Base-by-base conservation (phyloP, 257 asterid genomes). In the Gentiana dahurica region DNA sequence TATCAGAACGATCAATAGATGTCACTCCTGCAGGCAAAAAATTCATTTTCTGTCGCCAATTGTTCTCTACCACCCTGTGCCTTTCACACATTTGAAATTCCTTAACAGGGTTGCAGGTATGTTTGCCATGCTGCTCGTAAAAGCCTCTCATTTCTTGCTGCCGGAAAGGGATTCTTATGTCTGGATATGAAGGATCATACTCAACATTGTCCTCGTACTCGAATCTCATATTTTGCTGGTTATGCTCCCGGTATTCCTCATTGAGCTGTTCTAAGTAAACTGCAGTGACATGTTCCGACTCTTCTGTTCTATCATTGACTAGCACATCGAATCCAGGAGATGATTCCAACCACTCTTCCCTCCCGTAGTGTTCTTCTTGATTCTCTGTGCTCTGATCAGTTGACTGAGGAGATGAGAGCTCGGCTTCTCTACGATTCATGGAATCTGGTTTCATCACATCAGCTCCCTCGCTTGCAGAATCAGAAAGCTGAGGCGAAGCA, bases 291-390 rank as follows among this genome's bases (percentile, higher is more conserved):
- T 65, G 63, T 39, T 36, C 56, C 53, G 55, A 56, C 6, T 64
- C 74, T 54, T 65, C 70, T 8, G 74, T 39, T 58, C 68, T 6
- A 68, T 68, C 62, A 55, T 61, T 63, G 43, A 75, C 77, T 50
- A 75, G 70, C 57, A 71, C 77, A 68, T 75, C 81, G 59, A 75
- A 70, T 4, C 77, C 76, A 34, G 77, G 77, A 59, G 77, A 64
- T 37, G 79, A 69, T 49, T 73, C 79, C 62, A 61, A 53, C 73
- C 66, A 49, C 49, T 74, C 79, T 34, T 65, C 79, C 55, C 59
- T 53, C 75, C 66, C 68, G 32, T 49, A 6, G 4, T 53, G 54
- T 8, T 58, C 65, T 47, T 53, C 44, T 55, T 66, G 63, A 52
- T 70, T 59, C 13, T 64, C 76, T 13, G 73, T 66, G 71, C 76